Percentiles rank a stretch among this genome's conserved stretches.
phyloP scores from a whole-genome alignment of 164 flowering plant genomes.

The Kingdonia uniflora region DNA sequence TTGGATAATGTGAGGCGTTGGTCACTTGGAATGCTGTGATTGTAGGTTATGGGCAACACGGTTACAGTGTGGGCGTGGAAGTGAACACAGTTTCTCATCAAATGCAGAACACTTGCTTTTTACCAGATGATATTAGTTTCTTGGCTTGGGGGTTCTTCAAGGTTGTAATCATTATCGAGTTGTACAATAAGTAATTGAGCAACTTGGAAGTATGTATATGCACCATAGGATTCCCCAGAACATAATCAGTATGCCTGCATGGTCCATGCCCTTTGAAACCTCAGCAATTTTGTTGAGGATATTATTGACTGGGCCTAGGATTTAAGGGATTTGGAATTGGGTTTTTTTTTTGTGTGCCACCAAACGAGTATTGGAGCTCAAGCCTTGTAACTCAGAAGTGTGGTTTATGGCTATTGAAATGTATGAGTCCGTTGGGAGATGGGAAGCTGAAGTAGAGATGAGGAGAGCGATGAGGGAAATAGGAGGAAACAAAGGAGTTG shows the following conservation, averaged over 20 bases:
- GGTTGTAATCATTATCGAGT: slow-evolving; percentile 24
- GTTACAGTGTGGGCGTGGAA: slow-evolving; percentile 13
- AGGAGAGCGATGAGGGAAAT: slow-evolving; percentile 17
- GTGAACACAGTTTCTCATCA: slow-evolving; percentile 15
- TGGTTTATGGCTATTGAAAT: slow-evolving; percentile 18
- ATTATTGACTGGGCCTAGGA: slow-evolving; percentile 25
- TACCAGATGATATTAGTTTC: slow-evolving; percentile 22
- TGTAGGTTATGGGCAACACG: slow-evolving; percentile 20
- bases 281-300: slow-evolving; percentile 19
- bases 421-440: slow-evolving; percentile 17
- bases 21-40: slow-evolving; percentile 21
- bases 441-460: slow-evolving; percentile 10
- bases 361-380: slow-evolving; percentile 13
- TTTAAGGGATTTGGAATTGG: slow-evolving; percentile 18
- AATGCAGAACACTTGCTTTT: slow-evolving; percentile 19
- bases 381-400: slow-evolving; percentile 20
- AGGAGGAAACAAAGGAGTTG: slow-evolving; percentile 18
- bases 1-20: slow-evolving; percentile 10
- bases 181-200: slow-evolving; percentile 14
- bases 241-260: slow-evolving; percentile 20
- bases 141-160: slow-evolving; percentile 22
- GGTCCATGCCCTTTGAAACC: slow-evolving; percentile 21
- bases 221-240: slow-evolving; percentile 14
- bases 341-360: slow-evolving; percentile 19
- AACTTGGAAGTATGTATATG: slow-evolving; percentile 13